These are phyloP conservation scores for Mortierella sp. DNA, from an alignment of 371 early-diverging fungal genomes.

Conservation along the genomic window DNA sequence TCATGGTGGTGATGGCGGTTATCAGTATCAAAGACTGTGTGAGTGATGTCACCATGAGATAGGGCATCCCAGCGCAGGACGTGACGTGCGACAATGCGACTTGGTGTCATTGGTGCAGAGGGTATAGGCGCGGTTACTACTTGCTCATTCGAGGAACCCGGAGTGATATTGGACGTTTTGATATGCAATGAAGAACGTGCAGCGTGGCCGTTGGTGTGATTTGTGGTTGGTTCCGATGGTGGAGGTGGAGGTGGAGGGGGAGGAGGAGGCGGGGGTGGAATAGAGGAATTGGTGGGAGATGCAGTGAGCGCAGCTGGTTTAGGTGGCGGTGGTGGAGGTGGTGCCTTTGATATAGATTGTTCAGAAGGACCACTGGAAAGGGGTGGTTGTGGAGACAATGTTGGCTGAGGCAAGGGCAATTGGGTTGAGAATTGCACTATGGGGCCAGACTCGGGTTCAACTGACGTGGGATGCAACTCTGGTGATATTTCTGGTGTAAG, in stretches of 20 bases:
- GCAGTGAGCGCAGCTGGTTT: not conserved
- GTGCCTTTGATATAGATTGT: not conserved
- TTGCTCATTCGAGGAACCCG: not conserved
- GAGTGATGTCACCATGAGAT: constrained; percentile 39
- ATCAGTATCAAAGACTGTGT: constrained; percentile 47
- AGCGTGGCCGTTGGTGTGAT: not conserved
- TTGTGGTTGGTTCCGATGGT: constrained; percentile 6
- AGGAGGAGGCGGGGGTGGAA: constrained; percentile 23
- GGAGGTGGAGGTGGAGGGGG: constrained; percentile 30
- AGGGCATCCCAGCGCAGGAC: constrained; percentile 53
- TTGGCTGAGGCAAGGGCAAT: constrained; percentile 8
- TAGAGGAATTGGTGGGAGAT: constrained; percentile 5
- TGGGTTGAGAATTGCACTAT: not conserved
- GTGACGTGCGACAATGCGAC: constrained; percentile 39
- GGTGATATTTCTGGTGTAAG: constrained; percentile 28
- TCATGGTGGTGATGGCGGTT: constrained; percentile 8
- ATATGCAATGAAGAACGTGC: constrained; percentile 27
- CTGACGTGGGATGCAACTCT: constrained; percentile 11
- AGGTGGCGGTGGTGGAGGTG: not conserved
- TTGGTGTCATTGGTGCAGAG: constrained; percentile 19
- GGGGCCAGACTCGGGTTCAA: not conserved
- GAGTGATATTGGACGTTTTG: constrained; percentile 10
- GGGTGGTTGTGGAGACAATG: not conserved
- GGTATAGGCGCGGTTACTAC: not conserved
- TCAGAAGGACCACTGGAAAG: too few species aligned